Evolutionary conservation across 352 stramenopile species (phyloP), one percentile per base, ranked within the genome.

Genomic region (Globisporangium takayamanum): DNA sequence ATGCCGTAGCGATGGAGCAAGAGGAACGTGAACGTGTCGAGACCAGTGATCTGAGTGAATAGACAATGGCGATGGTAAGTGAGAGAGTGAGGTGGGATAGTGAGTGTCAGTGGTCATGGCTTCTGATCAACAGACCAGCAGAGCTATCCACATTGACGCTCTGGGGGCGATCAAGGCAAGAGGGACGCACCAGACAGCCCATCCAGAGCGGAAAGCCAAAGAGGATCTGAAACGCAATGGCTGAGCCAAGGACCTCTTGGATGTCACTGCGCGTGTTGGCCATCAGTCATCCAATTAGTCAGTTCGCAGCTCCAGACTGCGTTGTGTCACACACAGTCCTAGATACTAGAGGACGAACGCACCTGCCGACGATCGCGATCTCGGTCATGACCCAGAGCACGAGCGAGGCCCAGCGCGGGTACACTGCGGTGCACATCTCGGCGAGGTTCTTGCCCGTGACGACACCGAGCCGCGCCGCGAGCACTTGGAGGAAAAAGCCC

Each of bases 21-120:
- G 26, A 99, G 69, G 68, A 99, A 98, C 8, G 92, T 95, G 71
- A 99, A 97, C 5, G 94, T 96, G 63, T 97, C 89, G 36, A 97
- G 70, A 2, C 77, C 81, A 14, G 81, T 91, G 65, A 92, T 87
- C 72, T 79, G 3, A 60, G 41, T n/a, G 18, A 46, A n/a, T n/a
- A 14, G 2, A 6, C 37, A 44, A 10, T 44, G 7, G 37, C 37
- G 15, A 1, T 6, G 2, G 15, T 44, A 5, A 33, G 28, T 0
- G 28, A 33, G 28, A 33, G 28, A 3, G 28, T 33, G 28, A 5
- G 28, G 28, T 6, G 1, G 28, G 5, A 33, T 7, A 39, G 5
- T 12, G 33, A 12, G 33, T 7, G 33, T 39, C 33, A 10, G 33
- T 39, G 6, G 7, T 1, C 33, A 7, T 39, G 33, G 33, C 33